phyloP scores from a whole-genome alignment of 2,329 filamentous ascomycete genomes.

The Trichoderma sp. region DNA sequence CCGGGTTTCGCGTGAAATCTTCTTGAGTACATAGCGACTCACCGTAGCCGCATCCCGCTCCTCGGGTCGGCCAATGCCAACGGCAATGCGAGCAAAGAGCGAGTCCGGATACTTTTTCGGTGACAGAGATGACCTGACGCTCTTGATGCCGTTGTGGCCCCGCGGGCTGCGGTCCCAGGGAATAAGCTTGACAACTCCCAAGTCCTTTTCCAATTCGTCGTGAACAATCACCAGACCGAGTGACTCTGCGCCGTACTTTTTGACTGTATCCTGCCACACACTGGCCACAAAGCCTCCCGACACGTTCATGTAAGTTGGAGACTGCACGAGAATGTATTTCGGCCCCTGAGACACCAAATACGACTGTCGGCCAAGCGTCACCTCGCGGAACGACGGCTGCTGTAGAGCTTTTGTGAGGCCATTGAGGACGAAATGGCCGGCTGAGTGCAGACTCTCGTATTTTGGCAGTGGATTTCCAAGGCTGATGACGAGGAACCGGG shows the following conservation, averaged over 20 bases:
- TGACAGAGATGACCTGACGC: conserved; percentile 58
- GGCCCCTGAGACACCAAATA: conserved; percentile 53
- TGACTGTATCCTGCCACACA: conserved; percentile 65
- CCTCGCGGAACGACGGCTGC: conserved; percentile 55
- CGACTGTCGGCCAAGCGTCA: conserved; percentile 55
- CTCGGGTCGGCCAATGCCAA: conserved; percentile 85
- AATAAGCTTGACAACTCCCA: conserved; percentile 69
- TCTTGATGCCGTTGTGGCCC: conserved; percentile 78
- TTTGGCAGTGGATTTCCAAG: conserved; percentile 83
- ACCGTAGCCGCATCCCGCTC: conserved; percentile 70
- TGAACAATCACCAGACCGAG: conserved; percentile 75
- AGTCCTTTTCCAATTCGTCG: conserved; percentile 78
- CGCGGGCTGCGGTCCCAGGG: conserved; percentile 66
- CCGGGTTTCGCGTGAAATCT: conserved; percentile 61
- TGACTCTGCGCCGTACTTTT: conserved; percentile 39
- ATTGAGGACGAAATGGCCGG: conserved; percentile 78
- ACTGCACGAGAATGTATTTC: conserved; percentile 73
- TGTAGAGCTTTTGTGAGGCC: conserved; percentile 54
- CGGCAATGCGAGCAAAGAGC: conserved; percentile 64
- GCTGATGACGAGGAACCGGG: conserved; percentile 76
- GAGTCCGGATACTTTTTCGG: conserved; percentile 47
- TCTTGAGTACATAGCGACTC: conserved; percentile 74
- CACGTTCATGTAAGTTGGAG: conserved; percentile 80
- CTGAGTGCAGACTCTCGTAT: conserved; percentile 79
- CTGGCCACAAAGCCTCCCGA: conserved; percentile 71